phyloP scores from a whole-genome alignment of 805 yeast genomes.

The Cyberlindnera mississippiensis region DNA sequence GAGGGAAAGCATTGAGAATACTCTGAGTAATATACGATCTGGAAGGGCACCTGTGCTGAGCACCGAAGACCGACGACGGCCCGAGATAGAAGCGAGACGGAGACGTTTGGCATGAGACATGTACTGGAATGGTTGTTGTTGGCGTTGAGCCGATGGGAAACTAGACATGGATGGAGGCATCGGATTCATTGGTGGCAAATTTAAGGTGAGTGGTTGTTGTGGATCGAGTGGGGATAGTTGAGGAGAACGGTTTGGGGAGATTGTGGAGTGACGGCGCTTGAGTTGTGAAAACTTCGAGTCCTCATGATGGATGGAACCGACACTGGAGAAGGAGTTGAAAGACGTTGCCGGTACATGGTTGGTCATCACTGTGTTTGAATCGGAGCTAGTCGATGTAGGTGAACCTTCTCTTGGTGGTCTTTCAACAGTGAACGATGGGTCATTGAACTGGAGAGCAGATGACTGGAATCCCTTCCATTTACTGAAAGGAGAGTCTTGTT shows the following conservation, averaged over 20 bases:
- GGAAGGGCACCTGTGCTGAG: conserved; percentile 57
- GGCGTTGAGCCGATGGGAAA: conserved; percentile 28
- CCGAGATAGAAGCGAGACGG: conserved; percentile 41
- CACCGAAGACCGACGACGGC: conserved; percentile 53
- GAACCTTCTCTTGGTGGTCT: conserved; percentile 6
- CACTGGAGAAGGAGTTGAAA: conserved; percentile 7
- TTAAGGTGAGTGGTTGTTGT: conserved; percentile 20
- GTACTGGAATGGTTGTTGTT: conserved; percentile 42
- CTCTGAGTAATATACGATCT: conserved; percentile 50
- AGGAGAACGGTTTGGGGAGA: conserved; percentile 13
- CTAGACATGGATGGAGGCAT: conserved; percentile 31
- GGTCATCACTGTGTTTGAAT: conserved; percentile 1
- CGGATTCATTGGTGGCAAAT: conserved; percentile 41
- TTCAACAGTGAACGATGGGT: not conserved
- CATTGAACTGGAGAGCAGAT: conserved; percentile 3
- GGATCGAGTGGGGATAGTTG: conserved; percentile 7
- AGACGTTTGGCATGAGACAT: conserved; percentile 52
- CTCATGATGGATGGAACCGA: conserved; percentile 1
- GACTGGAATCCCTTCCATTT: conserved; percentile 26
- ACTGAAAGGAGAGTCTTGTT: conserved; percentile 20
- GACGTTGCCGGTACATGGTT: not conserved
- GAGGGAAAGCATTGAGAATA: conserved; percentile 50
- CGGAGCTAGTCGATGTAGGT: conserved; percentile 5
- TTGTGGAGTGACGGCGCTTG: conserved; percentile 18
- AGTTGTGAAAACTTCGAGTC: conserved; percentile 6